These are phyloP conservation scores for Tetradesmus lagerheimii DNA, from an alignment of 139 green algal genomes.

Conservation along the genomic window DNA sequence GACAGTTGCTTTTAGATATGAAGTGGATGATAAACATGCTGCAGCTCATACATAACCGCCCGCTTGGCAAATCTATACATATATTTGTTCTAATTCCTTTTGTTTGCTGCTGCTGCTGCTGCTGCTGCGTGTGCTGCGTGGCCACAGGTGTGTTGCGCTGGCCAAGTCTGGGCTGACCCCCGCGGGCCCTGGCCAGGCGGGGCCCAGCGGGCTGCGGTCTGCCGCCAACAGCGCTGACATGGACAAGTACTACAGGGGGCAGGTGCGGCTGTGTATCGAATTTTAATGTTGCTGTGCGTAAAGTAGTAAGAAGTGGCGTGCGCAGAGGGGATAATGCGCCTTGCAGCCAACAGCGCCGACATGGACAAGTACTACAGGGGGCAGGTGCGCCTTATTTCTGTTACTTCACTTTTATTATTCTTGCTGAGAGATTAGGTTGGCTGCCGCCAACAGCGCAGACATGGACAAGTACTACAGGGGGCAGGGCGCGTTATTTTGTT, in stretches of 20 bases:
- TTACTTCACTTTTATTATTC: no score
- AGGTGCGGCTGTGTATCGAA: no score
- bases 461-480: constrained; percentile 43
- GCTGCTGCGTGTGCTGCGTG: neutral
- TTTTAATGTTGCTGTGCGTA: no score
- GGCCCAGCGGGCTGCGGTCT: neutral
- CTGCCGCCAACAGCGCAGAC: neutral
- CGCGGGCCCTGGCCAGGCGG: neutral
- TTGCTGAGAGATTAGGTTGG: no score
- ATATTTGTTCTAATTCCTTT: neutral
- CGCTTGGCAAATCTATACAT: no score
- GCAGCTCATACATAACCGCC: no score
- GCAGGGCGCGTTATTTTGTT: no score
- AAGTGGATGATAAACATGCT: no score
- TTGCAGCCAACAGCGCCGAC: neutral
- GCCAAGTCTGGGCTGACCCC: constrained; percentile 39
- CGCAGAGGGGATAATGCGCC: no score
- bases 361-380: constrained; percentile 43
- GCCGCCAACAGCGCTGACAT: neutral
- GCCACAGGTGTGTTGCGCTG: constrained; percentile 50
- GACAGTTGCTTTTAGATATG: no score
- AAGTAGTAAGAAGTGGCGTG: no score
- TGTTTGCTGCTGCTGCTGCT: neutral
- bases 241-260: constrained; percentile 44
- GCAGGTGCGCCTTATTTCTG: no score